Base-by-base conservation (phyloP, 306 rosid genomes). In the Cotoneaster glaucophyllus region DNA sequence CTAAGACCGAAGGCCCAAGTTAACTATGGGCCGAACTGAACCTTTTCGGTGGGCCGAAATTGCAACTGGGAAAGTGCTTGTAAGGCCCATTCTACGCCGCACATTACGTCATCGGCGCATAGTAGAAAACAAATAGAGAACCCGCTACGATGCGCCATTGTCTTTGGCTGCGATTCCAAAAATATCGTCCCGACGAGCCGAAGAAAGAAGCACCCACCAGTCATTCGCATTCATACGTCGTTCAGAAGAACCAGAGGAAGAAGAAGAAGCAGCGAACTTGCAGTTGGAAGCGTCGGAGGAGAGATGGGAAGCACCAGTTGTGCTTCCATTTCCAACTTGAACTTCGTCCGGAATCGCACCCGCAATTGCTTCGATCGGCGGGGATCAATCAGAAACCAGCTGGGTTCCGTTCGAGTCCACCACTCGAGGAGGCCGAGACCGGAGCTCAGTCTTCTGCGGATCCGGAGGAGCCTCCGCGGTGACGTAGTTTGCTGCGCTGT, bases 401-500 rank as follows among this genome's bases (percentile, higher is more conserved):
- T 79, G 56, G 45, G 74, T 70, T 74, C 82, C 13, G 70, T 82
- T 10, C 92, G 78, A 79, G 63, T 81, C 68, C 80, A 75, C 57
- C n/a, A 64, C 6, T 61, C 80, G 59, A 75, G 69, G 71, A 79
- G 74, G 53, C 52, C 78, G 63, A 81, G 77, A 17, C 76, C 80
- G 77, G 84, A 76, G 22, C 58, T 76, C 77, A 48, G 78, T 57
- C 70, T 74, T 53, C 69, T 84, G 4, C 71, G 71, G 22, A 77
- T 65, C 53, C 74, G 77, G 6, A 64, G 64, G 15, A 78, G 75
- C 3, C 71, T 84, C 7, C 19, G 73, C 15, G 64, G 25, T 50
- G 82, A 69, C 41, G 69, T 86, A 31, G 82, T 88, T 29, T 86
- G 96, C 80, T 85, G 80, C 25, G 96, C 97, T 17, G 94, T 90